A percentile compares a stretch with the other conserved stretches of the same genome.
phyloP scores from a whole-genome alignment of 345 rosid species.

The Euclidium syriacum region DNA sequence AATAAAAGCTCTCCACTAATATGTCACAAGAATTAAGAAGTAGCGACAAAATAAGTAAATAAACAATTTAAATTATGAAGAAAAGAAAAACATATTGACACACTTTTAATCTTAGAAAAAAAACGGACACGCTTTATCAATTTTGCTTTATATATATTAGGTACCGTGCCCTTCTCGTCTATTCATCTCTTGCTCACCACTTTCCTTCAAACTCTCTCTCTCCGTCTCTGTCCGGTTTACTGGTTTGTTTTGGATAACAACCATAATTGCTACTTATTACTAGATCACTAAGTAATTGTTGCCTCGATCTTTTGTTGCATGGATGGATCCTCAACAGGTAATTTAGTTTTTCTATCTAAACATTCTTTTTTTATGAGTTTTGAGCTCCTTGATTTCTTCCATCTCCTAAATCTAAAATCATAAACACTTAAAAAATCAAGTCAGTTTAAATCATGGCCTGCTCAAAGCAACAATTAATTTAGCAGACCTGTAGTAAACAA shows the following conservation, averaged over 20 bases:
- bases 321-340: slow-evolving; percentile 73
- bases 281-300: not conserved
- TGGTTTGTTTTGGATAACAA: not conserved
- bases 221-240: not conserved
- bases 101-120: slow-evolving; percentile 19
- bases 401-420: not conserved
- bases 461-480: not conserved
- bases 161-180: slow-evolving; percentile 17
- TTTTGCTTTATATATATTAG: slow-evolving; percentile 41
- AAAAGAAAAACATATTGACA: not conserved
- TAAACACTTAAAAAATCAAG: not conserved
- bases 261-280: slow-evolving; percentile 7
- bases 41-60: not conserved
- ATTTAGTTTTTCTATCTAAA: not conserved
- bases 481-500: not conserved
- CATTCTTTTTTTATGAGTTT: not conserved
- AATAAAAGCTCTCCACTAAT: not conserved
- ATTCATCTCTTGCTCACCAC: slow-evolving; percentile 31
- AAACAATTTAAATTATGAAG: not conserved
- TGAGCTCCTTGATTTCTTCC: not conserved
- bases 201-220: slow-evolving; percentile 4
- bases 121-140: slow-evolving; percentile 12
- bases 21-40: not conserved
- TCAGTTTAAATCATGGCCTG: not conserved
- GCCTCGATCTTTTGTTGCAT: slow-evolving; percentile 34